Evolutionary conservation across 169 alveolate genomes (phyloP).

Genomic region (Plasmodium cynomolgi): DNA sequence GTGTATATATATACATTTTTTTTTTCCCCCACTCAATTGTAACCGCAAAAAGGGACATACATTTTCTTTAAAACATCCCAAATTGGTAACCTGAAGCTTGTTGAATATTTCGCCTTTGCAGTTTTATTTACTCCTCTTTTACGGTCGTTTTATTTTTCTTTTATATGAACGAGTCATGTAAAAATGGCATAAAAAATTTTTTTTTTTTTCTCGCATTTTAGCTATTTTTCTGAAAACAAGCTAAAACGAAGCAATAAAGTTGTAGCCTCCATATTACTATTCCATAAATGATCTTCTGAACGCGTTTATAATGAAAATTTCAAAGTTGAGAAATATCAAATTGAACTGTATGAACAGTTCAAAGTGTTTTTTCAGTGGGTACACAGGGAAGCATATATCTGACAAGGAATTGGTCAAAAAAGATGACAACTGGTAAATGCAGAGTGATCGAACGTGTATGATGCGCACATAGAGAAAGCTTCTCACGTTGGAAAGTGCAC

Average conservation of each 20-base stretch:
- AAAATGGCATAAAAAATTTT: neutral
- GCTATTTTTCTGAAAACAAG: neutral
- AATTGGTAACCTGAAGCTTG: neutral
- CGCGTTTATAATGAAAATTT: slow-evolving; percentile 30
- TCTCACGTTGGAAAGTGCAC: neutral
- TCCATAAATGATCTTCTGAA: neutral
- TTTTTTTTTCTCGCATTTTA: neutral
- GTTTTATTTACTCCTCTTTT: neutral
- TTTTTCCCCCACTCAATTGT: neutral
- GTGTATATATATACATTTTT: neutral
- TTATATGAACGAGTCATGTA: neutral
- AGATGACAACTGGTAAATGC: slow-evolving; percentile 89
- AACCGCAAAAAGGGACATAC: neutral
- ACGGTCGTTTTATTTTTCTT: neutral
- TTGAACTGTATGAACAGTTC: slow-evolving; percentile 12
- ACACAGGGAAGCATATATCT: slow-evolving; percentile 89
- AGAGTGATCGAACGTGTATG: neutral
- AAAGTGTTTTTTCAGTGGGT: slow-evolving; percentile 73
- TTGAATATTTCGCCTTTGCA: neutral
- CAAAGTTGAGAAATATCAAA: slow-evolving; percentile 23
- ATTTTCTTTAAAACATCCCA: neutral
- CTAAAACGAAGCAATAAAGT: neutral
- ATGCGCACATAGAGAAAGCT: neutral
- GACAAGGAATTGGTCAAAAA: slow-evolving; percentile 89
- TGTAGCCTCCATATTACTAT: neutral